Evolutionary conservation across 1,284 basidiomycete genomes (phyloP).

Genomic region (Pterulicium gracile): DNA sequence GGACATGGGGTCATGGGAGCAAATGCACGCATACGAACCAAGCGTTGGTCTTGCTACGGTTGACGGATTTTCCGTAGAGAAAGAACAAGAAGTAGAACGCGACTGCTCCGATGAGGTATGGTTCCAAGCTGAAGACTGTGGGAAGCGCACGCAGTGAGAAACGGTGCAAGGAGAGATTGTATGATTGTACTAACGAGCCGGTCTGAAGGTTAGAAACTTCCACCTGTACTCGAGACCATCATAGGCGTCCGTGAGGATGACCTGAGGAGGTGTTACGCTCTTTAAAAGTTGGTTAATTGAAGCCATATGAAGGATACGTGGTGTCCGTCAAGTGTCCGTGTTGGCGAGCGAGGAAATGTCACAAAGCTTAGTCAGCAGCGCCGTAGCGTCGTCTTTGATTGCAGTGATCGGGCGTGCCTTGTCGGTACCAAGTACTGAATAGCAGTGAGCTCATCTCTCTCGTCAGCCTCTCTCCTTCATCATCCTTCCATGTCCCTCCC

Average conservation of each 20-base stretch:
- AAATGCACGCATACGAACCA: conserved; percentile 30
- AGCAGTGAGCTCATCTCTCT: too few species aligned
- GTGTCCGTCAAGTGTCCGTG: too few species aligned
- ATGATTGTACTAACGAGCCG: conserved; percentile 46
- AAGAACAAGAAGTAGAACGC: conserved; percentile 43
- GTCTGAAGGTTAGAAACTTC: conserved; percentile 71
- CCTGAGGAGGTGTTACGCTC: conserved; percentile 24
- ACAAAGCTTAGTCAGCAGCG: too few species aligned
- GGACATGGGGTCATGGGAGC: neutral
- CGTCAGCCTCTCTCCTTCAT: too few species aligned
- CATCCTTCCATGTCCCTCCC: too few species aligned
- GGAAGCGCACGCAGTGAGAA: conserved; percentile 7
- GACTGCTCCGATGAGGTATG: conserved; percentile 39
- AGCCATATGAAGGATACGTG: too few species aligned
- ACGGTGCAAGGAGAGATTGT: conserved; percentile 2
- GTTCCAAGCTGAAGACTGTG: conserved; percentile 59
- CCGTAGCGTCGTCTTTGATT: too few species aligned
- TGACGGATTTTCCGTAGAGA: conserved; percentile 43
- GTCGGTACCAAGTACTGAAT: too few species aligned
- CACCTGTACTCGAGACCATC: conserved; percentile 58
- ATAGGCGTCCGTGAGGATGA: conserved; percentile 33
- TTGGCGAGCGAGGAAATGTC: too few species aligned
- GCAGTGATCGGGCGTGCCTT: too few species aligned
- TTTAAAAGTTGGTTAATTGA: conserved; percentile 15
- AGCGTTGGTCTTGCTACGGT: conserved; percentile 41